These are phyloP conservation scores for Komagataella phaffii DNA, from an alignment of 805 yeast genomes.

Conservation along the genomic window DNA sequence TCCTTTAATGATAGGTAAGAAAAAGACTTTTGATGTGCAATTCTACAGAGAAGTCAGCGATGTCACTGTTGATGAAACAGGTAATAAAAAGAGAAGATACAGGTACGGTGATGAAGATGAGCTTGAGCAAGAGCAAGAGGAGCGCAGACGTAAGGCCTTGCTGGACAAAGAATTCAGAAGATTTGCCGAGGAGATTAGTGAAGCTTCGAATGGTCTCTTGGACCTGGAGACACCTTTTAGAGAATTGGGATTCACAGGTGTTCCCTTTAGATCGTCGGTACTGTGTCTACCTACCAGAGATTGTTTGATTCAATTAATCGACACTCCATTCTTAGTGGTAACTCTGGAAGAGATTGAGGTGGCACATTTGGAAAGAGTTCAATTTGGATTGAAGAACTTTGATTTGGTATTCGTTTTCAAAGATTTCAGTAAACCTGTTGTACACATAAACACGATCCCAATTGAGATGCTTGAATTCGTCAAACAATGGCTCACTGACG, in stretches of 20 bases:
- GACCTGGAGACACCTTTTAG: slow-evolving; percentile 92
- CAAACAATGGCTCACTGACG: slow-evolving; percentile 95
- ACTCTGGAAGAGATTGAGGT: slow-evolving; percentile 87
- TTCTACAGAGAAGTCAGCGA: slow-evolving; percentile 95
- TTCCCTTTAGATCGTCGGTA: slow-evolving; percentile 88
- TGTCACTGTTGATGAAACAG: slow-evolving; percentile 93
- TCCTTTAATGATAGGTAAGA: slow-evolving; percentile 92
- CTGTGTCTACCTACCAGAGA: slow-evolving; percentile 95
- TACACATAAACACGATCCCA: slow-evolving; percentile 90
- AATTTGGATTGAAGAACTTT: slow-evolving; percentile 91
- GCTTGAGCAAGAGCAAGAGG: slow-evolving; percentile 96
- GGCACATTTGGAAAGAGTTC: slow-evolving; percentile 93
- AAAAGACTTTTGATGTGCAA: slow-evolving; percentile 90
- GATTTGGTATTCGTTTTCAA: slow-evolving; percentile 95
- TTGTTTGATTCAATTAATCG: slow-evolving; percentile 86
- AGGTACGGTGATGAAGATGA: slow-evolving; percentile 97
- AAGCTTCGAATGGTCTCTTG: slow-evolving; percentile 67
- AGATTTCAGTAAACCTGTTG: slow-evolving; percentile 78
- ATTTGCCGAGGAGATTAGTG: slow-evolving; percentile 85
- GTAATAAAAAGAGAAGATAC: slow-evolving; percentile 77
- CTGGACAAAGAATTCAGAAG: slow-evolving; percentile 84
- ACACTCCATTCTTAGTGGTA: slow-evolving; percentile 89
- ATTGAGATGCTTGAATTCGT: slow-evolving; percentile 85
- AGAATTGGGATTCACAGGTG: slow-evolving; percentile 95
- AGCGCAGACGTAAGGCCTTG: slow-evolving; percentile 80